These are phyloP conservation scores for Ramaria sp. DNA, from an alignment of 768 basidiomycete species.

Conservation along the genomic window DNA sequence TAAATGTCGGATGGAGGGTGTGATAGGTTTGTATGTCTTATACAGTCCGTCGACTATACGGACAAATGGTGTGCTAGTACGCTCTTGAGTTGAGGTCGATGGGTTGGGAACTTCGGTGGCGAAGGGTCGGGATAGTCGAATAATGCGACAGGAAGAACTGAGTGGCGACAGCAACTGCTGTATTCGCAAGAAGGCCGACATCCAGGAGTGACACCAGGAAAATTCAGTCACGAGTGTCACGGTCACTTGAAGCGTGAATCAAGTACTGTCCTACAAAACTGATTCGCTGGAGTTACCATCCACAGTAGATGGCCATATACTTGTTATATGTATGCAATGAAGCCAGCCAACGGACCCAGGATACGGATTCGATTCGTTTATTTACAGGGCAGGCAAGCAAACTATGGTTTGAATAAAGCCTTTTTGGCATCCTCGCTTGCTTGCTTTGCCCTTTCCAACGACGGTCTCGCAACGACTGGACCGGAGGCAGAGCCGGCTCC, in stretches of 20 bases:
- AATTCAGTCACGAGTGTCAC: neutral
- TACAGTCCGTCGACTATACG: constrained; percentile 32
- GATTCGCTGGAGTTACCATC: neutral
- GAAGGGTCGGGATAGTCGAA: constrained; percentile 16
- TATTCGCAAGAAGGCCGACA: neutral
- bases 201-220: neutral
- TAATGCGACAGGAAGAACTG: constrained; percentile 11
- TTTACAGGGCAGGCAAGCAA: neutral
- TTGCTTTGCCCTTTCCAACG: constrained; percentile 35
- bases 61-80: neutral
- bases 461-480: constrained; percentile 24
- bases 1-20: constrained; percentile 80
- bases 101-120: constrained; percentile 25
- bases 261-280: too few relatives aligned
- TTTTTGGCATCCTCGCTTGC: constrained; percentile 44
- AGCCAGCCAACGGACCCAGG: neutral
- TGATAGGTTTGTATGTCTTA: constrained; percentile 86
- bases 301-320: neutral
- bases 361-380: too few relatives aligned
- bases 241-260: neutral
- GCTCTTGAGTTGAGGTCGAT: constrained; percentile 18
- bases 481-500: constrained; percentile 9
- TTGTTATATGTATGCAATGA: neutral
- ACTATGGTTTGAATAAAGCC: constrained; percentile 27
- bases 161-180: constrained; percentile 13